phyloP scores from a whole-genome alignment of 192 early-diverging fungal species.

The Rhizoclosmatium sp. region DNA sequence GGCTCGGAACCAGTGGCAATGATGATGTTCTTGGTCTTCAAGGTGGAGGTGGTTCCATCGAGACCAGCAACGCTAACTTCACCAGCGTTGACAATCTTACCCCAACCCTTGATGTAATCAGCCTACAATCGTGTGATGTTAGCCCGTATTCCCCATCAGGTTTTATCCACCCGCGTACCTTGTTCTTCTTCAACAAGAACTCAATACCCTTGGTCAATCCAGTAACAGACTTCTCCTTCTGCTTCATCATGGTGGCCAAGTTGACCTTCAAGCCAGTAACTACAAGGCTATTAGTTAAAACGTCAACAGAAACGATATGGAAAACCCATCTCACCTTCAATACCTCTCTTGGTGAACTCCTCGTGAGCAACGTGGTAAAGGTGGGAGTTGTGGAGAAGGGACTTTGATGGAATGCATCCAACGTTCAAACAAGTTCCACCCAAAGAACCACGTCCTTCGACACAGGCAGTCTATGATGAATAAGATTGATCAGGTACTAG shows the following conservation, averaged over 20 bases:
- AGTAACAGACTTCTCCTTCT: slow-evolving; percentile 88
- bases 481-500: background rate
- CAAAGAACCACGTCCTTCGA: slow-evolving; percentile 94
- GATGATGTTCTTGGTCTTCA: slow-evolving; percentile 95
- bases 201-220: slow-evolving; percentile 93
- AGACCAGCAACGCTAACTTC: slow-evolving; percentile 83
- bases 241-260: slow-evolving; percentile 87
- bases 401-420: slow-evolving; percentile 99
- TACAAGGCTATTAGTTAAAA: background rate
- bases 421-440: slow-evolving; percentile 99
- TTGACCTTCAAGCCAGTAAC: slow-evolving; percentile 70
- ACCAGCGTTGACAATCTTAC: slow-evolving; percentile 78
- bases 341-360: slow-evolving; percentile 91
- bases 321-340: slow-evolving; percentile 69
- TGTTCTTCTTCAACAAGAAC: slow-evolving; percentile 96
- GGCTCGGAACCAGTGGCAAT: slow-evolving; percentile 98
- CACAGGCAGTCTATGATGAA: slow-evolving; percentile 84
- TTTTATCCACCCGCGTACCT: slow-evolving; percentile 57
- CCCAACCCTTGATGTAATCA: slow-evolving; percentile 93
- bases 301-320: background rate
- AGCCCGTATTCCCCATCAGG: background rate
- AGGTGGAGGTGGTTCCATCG: slow-evolving; percentile 74
- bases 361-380: slow-evolving; percentile 93
- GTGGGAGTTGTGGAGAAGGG: slow-evolving; percentile 98
- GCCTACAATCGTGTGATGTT: slow-evolving; percentile 34